Evolutionary conservation across 225 moss, liverwort and hornwort species (phyloP), one percentile per base, ranked within the genome.

Genomic region (Anthoceros angustus): DNA sequence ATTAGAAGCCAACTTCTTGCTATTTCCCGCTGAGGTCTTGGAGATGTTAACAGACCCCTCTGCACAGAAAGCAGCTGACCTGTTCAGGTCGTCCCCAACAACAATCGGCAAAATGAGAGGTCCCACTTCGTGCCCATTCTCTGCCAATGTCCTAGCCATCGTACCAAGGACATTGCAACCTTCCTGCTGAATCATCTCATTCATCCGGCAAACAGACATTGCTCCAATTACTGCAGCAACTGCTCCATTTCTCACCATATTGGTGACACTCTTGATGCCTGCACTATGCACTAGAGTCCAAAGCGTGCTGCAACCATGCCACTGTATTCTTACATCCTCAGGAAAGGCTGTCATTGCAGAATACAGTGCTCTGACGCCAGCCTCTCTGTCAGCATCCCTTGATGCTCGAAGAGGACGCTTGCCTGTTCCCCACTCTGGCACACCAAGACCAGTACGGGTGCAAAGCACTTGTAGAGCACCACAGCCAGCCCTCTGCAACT

Each of bases 101-200:
- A 16, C 67, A 1, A 32, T 25, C 40, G 50, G 11, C 10, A 16
- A 49, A 8, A 68, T 25, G 5, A 68, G 26, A 12, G 67, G 67
- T 5, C 67, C 67, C n/a, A 68, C 67, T 49, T 68, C 67, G 61
- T 68, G 67, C 20, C 67, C 67, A 68, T 68, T 68, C 25, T 68
- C 67, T 3, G 67, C 67, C 25, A 68, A 20, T 38, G 67, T 68
- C 41, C 67, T 68, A n/a, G 67, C 67, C 67, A 68, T 49, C 11
- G 67, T 68, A 20, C 67, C 67, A 9, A 68, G 43, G 14, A 68
- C 67, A 55, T 68, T 68, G 15, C 67, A 68, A 7, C 67, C 67
- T 49, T 68, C 67, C 49, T 68, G 67, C 67, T 68, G 67, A 49
- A 68, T 68, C 50, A 68, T 49, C 26, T 68, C 67, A 68, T 68